A percentile compares a stretch with the other conserved stretches of the same genome.
phyloP scores from a whole-genome alignment of 169 alveolate genomes.

The Ichthyophthirius multifiliis region DNA sequence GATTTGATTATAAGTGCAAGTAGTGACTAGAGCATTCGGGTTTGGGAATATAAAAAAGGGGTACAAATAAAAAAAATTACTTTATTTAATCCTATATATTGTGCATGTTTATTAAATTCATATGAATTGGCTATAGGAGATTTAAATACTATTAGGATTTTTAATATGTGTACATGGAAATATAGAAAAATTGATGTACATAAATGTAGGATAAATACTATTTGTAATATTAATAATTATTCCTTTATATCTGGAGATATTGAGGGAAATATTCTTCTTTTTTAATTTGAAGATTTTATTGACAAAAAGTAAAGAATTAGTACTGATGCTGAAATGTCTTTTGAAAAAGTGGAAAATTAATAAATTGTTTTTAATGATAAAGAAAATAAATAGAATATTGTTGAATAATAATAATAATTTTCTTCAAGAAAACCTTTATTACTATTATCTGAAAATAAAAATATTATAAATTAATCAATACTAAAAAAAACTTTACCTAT shows the following conservation, averaged over 20 bases:
- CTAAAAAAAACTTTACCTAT: too few species aligned
- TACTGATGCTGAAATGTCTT: too few species aligned
- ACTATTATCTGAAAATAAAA: too few species aligned
- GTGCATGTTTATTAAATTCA: background rate
- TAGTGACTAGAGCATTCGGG: background rate
- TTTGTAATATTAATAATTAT: background rate
- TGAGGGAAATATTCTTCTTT: background rate
- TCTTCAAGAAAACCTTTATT: too few species aligned
- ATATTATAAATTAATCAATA: too few species aligned
- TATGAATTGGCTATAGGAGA: slow-evolving; percentile 2
- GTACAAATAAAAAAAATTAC: background rate
- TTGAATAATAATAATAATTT: too few species aligned
- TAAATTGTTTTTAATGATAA: too few species aligned
- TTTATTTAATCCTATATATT: background rate
- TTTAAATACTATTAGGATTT: background rate
- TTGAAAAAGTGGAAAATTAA: too few species aligned
- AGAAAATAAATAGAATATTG: too few species aligned
- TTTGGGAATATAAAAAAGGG: background rate
- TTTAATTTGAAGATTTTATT: slow-evolving; percentile 3
- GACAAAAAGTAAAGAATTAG: too few species aligned
- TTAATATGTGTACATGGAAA: background rate
- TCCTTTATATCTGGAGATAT: background rate
- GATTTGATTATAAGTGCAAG: background rate
- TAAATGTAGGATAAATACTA: background rate
- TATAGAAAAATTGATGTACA: background rate